These are phyloP conservation scores for Yamadazyma diddensiae DNA, from an alignment of 1,139 yeast species.

Conservation along the genomic window DNA sequence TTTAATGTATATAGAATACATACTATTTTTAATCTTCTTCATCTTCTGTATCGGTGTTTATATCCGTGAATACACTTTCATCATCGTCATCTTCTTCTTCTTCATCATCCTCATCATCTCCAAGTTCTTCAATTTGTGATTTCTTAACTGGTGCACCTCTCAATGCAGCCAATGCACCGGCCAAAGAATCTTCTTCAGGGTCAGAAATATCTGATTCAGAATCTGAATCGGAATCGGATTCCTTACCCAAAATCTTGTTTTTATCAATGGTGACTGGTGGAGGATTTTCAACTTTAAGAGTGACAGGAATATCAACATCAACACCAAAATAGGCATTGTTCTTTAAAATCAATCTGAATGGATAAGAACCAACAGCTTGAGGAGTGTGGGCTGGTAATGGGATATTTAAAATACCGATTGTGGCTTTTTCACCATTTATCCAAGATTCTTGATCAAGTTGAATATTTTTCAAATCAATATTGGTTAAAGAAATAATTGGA, in stretches of 20 bases:
- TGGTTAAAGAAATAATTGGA: constrained; percentile 54
- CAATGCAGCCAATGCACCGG: constrained; percentile 63
- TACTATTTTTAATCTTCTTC: constrained; percentile 33
- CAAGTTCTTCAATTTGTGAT: constrained; percentile 22
- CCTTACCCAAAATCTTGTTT: constrained; percentile 16
- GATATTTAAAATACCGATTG: constrained; percentile 69
- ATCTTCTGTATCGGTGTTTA: constrained; percentile 53
- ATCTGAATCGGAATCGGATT: constrained; percentile 25
- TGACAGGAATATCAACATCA: constrained; percentile 66
- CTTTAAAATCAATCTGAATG: constrained; percentile 63
- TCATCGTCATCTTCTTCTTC: constrained; percentile 36
- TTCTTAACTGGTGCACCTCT: constrained; percentile 51
- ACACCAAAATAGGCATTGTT: constrained; percentile 69
- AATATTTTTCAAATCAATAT: constrained; percentile 56
- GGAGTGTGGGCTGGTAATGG: constrained; percentile 76
- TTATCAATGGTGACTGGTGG: constrained; percentile 26
- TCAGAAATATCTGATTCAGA: constrained; percentile 58
- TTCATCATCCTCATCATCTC: constrained; percentile 35
- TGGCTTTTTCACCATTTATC: constrained; percentile 48
- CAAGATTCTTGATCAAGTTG: constrained; percentile 46
- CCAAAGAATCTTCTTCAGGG: constrained; percentile 63
- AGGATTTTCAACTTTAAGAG: constrained; percentile 56
- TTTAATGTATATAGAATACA: constrained; percentile 1
- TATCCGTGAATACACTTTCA: constrained; percentile 46
- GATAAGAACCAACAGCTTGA: constrained; percentile 54